Conservation (phyloP, 1,284 basidiomycete genomes). For the Ustilago bromivora region DNA sequence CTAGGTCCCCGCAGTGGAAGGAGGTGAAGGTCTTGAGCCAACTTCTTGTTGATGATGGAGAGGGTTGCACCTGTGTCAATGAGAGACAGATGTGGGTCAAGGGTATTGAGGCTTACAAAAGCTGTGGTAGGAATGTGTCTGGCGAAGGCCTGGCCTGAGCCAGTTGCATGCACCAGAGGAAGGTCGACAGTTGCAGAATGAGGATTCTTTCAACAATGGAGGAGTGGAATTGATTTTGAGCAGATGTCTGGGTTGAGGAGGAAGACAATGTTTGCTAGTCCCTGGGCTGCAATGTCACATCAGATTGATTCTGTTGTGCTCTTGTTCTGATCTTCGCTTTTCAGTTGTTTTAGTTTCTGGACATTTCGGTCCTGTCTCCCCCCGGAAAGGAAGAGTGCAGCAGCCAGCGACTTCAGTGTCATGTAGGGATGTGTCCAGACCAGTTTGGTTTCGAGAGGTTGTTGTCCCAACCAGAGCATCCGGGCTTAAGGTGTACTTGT, state of each 20-base stretch:
- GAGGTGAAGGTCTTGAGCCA: neutral
- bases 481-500: neutral
- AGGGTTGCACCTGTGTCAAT: neutral
- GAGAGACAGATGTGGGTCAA: neutral
- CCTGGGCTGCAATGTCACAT: no score
- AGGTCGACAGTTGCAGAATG: neutral
- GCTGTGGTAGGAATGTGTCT: neutral
- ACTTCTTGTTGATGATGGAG: neutral
- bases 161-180: neutral
- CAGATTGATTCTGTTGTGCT: no score
- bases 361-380: no score
- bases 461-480: no score
- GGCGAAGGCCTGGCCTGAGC: neutral
- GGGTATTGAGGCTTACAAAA: neutral
- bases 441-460: neutral
- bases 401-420: accelerated
- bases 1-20: neutral
- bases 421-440: no score
- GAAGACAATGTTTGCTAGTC: no score
- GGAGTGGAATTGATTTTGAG: neutral
- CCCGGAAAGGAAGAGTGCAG: no score
- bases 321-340: no score
- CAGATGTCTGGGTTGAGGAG: neutral
- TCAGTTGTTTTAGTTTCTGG: no score
- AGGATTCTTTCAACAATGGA: neutral